These are phyloP conservation scores for Neospora caninum DNA, from an alignment of 169 alveolate genomes.

Conservation along the genomic window DNA sequence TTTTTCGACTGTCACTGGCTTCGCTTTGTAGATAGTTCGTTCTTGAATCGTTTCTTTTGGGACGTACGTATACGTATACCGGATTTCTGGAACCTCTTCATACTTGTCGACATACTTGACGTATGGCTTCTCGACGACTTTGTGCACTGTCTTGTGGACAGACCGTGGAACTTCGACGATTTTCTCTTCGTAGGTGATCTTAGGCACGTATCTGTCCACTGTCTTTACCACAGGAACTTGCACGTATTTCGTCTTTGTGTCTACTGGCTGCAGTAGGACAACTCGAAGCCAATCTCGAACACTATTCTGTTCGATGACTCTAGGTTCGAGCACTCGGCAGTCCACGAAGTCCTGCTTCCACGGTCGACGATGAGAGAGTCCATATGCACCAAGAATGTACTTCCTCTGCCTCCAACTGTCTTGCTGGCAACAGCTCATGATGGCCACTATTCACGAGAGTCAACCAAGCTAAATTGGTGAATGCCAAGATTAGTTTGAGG, in stretches of 20 bases:
- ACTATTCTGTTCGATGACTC: neutral
- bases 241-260: neutral
- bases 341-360: conserved; percentile 24
- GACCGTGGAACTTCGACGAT: neutral
- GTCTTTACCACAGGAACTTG: neutral
- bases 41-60: neutral
- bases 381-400: neutral
- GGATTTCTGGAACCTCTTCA: conserved; percentile 17
- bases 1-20: neutral
- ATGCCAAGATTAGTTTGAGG: too few species aligned
- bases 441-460: neutral
- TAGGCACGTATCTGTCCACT: neutral
- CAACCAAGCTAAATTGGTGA: too few species aligned
- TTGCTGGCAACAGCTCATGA: neutral
- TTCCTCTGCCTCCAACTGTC: neutral
- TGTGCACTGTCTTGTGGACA: neutral
- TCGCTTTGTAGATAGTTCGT: neutral
- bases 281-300: neutral
- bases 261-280: conserved; percentile 15
- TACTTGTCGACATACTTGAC: conserved; percentile 7
- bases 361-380: neutral
- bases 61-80: neutral
- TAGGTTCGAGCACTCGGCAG: neutral
- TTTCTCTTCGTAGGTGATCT: neutral
- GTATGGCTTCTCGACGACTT: neutral